phyloP scores from a whole-genome alignment of 192 early-diverging fungal genomes.

The Linnemannia hyalina region DNA sequence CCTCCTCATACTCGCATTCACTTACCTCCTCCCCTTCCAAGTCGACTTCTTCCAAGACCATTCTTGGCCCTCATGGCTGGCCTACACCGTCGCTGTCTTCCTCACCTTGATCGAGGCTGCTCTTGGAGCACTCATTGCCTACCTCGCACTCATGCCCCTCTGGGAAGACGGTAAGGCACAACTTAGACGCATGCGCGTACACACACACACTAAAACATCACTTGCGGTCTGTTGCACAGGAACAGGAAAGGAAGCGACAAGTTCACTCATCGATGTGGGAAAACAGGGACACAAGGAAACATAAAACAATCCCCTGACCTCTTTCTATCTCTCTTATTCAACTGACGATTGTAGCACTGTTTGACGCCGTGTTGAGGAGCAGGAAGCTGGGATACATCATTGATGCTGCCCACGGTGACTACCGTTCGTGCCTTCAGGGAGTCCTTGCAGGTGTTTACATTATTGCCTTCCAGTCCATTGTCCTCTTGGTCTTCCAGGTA shows the following conservation, averaged over 20 bases:
- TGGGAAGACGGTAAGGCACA: conserved; percentile 62
- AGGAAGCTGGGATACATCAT: conserved; percentile 61
- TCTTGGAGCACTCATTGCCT: conserved; percentile 64
- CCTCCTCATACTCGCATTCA: conserved; percentile 56
- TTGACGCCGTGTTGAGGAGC: conserved; percentile 66
- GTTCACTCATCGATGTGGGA: neutral
- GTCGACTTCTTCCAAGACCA: conserved; percentile 63
- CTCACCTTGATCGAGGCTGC: conserved; percentile 68
- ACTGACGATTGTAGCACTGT: conserved; percentile 48
- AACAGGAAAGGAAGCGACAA: neutral
- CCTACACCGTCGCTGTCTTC: conserved; percentile 64
- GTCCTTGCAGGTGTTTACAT: conserved; percentile 34
- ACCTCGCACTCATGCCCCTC: conserved; percentile 67
- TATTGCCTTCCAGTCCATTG: conserved; percentile 47
- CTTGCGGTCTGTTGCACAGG: neutral
- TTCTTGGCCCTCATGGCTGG: conserved; percentile 66
- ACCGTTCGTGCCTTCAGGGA: conserved; percentile 48
- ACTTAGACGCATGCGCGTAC: no score
- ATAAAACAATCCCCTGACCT: neutral
- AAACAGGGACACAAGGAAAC: neutral
- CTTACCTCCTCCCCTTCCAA: conserved; percentile 65
- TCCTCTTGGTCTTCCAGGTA: conserved; percentile 48
- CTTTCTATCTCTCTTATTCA: neutral
- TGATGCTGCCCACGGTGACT: conserved; percentile 50
- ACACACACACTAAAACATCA: neutral